phyloP scores from a whole-genome alignment of 169 alveolate genomes.

The Perkinsus olseni region DNA sequence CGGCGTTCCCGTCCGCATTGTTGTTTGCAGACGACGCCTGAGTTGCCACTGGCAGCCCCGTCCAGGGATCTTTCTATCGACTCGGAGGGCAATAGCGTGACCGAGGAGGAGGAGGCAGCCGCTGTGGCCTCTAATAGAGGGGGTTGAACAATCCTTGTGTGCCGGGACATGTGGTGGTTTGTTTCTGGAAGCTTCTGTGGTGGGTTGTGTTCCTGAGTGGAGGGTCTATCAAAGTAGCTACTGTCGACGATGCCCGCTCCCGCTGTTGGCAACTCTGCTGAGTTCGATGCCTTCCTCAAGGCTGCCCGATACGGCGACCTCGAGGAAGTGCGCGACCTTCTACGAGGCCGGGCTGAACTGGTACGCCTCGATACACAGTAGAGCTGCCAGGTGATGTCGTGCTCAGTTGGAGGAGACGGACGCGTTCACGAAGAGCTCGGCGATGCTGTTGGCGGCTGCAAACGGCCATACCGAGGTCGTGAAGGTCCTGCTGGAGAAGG shows the following conservation, averaged over 20 bases:
- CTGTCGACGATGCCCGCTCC: neutral
- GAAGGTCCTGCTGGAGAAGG: neutral
- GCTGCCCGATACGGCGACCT: neutral
- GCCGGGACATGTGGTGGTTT: neutral
- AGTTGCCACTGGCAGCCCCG: neutral
- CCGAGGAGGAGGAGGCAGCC: neutral
- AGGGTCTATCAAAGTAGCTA: neutral
- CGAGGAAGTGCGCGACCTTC: neutral
- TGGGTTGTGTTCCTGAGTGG: neutral
- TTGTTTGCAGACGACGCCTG: neutral
- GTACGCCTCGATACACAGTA: neutral
- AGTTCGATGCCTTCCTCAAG: neutral
- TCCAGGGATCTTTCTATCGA: neutral
- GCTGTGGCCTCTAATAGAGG: neutral
- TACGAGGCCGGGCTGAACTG: neutral
- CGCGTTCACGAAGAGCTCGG: neutral
- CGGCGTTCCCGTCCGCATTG: neutral
- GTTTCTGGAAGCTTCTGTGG: neutral
- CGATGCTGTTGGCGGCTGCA: neutral
- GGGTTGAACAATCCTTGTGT: neutral
- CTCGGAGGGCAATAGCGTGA: neutral
- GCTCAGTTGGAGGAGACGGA: neutral
- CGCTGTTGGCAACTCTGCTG: neutral
- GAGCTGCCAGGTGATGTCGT: neutral
- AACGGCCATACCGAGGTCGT: neutral